Percentiles rank a stretch among this genome's conserved stretches.
phyloP scores from a whole-genome alignment of 164 flowering plant genomes.

The Dillenia suffruticosa region DNA sequence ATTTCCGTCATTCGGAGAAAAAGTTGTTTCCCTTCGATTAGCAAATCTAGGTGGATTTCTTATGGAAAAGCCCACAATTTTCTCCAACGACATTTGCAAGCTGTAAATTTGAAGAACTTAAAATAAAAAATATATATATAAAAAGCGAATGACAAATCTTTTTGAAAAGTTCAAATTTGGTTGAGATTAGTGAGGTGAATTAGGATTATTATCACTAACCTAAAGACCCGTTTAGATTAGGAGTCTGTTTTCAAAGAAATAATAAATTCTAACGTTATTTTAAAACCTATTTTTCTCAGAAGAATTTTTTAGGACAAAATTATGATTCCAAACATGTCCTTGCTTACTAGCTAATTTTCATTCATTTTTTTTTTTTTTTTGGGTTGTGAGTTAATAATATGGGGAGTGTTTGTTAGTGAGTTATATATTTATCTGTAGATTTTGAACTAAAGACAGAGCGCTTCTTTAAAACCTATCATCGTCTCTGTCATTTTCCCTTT shows the following conservation, averaged over 20 bases:
- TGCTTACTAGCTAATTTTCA: too few species aligned
- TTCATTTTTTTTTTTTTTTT: not conserved
- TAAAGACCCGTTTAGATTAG: too few species aligned
- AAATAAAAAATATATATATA: not conserved
- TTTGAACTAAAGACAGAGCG: slow-evolving; percentile 46
- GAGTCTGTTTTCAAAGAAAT: too few species aligned
- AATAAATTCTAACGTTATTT: too few species aligned
- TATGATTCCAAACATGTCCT: too few species aligned
- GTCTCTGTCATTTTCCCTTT: slow-evolving; percentile 30
- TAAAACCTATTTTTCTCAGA: too few species aligned
- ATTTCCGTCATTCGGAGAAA: slow-evolving; percentile 3
- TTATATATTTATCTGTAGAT: slow-evolving; percentile 17
- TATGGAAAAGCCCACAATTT: slow-evolving; percentile 14
- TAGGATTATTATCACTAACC: not conserved
- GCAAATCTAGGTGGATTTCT: slow-evolving; percentile 20
- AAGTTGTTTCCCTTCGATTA: slow-evolving; percentile 4
- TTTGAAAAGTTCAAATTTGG: not conserved
- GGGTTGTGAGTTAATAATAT: not conserved
- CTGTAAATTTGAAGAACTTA: slow-evolving; percentile 13
- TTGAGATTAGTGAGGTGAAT: not conserved
- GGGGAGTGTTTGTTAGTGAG: not conserved
- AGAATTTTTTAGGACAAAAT: too few species aligned
- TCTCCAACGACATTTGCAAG: slow-evolving; percentile 26
- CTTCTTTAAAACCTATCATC: slow-evolving; percentile 28
- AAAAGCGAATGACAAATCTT: not conserved